phyloP scores from a whole-genome alignment of 2,329 filamentous ascomycete genomes.

The Nemania sp. region DNA sequence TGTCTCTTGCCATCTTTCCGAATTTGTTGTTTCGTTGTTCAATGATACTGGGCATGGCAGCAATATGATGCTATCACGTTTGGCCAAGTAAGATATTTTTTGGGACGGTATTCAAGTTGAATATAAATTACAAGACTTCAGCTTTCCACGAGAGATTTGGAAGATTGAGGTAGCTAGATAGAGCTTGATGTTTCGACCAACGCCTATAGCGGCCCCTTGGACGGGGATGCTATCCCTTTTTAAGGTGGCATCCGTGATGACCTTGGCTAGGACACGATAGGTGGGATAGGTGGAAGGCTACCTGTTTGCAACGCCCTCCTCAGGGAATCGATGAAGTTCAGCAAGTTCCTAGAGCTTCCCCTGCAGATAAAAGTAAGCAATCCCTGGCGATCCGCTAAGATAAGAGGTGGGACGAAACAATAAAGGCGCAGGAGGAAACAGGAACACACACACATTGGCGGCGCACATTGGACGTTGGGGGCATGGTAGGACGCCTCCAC shows the following conservation, averaged over 20 bases:
- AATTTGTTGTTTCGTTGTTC: conserved; percentile 17
- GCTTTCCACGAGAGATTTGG: not conserved
- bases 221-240: conserved; percentile 26
- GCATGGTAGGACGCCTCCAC: conserved; percentile 3
- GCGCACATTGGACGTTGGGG: conserved; percentile 5
- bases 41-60: conserved; percentile 13
- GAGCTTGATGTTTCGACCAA: conserved; percentile 14
- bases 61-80: conserved; percentile 3
- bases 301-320: conserved; percentile 17
- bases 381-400: conserved; percentile 5
- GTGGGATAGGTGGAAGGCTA: conserved; percentile 5
- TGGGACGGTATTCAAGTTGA: not conserved
- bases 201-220: conserved; percentile 14
- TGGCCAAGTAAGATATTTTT: not conserved
- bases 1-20: conserved; percentile 41
- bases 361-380: conserved; percentile 24
- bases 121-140: not conserved
- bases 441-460: too few relatives aligned
- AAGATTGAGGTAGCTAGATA: not conserved
- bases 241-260: conserved; percentile 19
- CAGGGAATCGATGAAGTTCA: conserved; percentile 25
- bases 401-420: conserved; percentile 37
- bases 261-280: not conserved
- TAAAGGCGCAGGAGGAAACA: conserved; percentile 26
- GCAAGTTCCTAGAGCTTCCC: conserved; percentile 22